Evolutionary conservation across 2,329 filamentous ascomycete genomes (phyloP), one percentile per base, ranked within the genome.

Genomic region (Stachybotrys chartarum): DNA sequence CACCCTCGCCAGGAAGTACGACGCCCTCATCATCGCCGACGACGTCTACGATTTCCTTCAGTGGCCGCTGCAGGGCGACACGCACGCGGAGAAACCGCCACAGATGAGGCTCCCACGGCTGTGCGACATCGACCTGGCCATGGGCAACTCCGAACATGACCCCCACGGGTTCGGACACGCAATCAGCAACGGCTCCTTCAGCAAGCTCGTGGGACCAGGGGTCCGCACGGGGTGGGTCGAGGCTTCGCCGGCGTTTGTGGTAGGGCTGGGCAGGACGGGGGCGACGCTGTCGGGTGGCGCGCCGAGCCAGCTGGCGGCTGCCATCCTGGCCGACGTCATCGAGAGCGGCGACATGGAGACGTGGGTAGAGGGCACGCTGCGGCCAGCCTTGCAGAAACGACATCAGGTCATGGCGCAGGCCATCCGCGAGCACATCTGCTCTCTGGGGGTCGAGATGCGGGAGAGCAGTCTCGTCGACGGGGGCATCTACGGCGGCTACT

Each of bases 31-130:
- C 55, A 79, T 97, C 31, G 83, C 83, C 51, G 93, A 97, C 72
- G 94, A 99, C 69, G 91, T 97, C 10, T 99, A 99, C 68, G 93
- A 97, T 69, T 87, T 93, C 61, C 78, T 97, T 6, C 88, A 92
- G 67, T 97, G 91, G 90, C 80, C 83, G 3, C 63, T 75, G 1
- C 66, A 72, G 49, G 52, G 64, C 64, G 42, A 69, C 70, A 44
- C 75, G 68, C 60, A 62, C 44, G 55, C 57, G 45, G 57, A 58
- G 31, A 53, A 56, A 32, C 54, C 57, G 2, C 58, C 54, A 55
- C 30, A 63, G 53, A 65, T 87, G 49, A 81, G 85, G 12, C 83
- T 91, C 8, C 90, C 91, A 3, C 83, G 91, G 1, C 75, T 96
- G 1, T 84, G 90, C 17, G 91, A 96, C 66, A 75, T 96, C 55